Evolutionary conservation across 768 basidiomycete species (phyloP).

Genomic region (Kwoniella dejecticola): DNA sequence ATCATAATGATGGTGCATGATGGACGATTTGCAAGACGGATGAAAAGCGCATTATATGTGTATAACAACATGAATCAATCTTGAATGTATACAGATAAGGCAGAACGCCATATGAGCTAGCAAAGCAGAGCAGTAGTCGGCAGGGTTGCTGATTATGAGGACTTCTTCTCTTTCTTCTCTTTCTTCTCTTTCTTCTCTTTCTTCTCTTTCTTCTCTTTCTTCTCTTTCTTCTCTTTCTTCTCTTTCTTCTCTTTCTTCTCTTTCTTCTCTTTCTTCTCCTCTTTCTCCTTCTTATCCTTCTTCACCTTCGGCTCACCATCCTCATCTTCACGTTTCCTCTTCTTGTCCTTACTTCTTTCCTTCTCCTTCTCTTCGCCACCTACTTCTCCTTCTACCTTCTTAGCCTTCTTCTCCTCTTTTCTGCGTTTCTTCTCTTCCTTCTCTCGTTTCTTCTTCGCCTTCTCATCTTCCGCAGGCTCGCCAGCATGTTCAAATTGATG

Average conservation of each 20-base stretch:
- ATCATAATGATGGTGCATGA: too few species aligned
- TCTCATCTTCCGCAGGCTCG: slow-evolving; percentile 15
- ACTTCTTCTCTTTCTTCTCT: slow-evolving; percentile 20
- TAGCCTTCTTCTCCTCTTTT: slow-evolving; percentile 30
- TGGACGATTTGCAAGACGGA: too few species aligned
- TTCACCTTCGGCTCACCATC: slow-evolving; percentile 32
- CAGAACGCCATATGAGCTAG: too few species aligned
- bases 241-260: slow-evolving; percentile 24
- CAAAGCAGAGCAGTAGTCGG: too few species aligned
- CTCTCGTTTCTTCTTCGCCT: slow-evolving; percentile 25
- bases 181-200: slow-evolving; percentile 30
- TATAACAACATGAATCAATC: too few species aligned
- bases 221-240: slow-evolving; percentile 6
- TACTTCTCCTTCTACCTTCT: slow-evolving; percentile 16
- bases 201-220: slow-evolving; percentile 18
- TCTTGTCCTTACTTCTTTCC: slow-evolving; percentile 20
- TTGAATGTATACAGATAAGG: too few species aligned
- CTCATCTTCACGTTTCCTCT: too few species aligned
- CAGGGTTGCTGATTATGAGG: too few species aligned
- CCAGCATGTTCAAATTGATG: slow-evolving; percentile 19
- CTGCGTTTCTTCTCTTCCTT: slow-evolving; percentile 48
- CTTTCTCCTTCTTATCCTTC: slow-evolving; percentile 32
- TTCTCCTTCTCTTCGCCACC: slow-evolving; percentile 16
- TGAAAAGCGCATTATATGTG: too few species aligned
- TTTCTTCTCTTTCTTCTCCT: slow-evolving; percentile 12